phyloP scores from a whole-genome alignment of 306 rosid genomes.

The Ziziphus jujuba region DNA sequence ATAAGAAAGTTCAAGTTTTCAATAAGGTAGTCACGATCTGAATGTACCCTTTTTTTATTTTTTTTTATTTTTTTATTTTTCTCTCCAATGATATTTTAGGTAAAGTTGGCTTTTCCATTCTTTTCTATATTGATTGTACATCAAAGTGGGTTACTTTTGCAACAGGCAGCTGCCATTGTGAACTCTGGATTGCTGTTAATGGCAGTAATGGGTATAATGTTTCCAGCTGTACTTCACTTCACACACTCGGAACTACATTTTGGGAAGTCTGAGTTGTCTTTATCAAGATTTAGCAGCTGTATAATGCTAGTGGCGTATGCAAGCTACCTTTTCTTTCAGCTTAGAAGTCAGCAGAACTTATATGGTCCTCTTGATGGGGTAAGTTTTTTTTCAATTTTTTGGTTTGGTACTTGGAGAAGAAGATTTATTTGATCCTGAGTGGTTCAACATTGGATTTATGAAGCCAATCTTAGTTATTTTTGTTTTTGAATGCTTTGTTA shows the following conservation, averaged over 20 bases:
- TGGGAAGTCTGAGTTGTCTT: conserved; percentile 74
- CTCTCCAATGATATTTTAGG: neutral
- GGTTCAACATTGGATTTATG: too few species aligned
- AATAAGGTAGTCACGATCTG: conserved; percentile 52
- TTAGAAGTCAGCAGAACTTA: conserved; percentile 57
- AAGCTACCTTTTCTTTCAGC: conserved; percentile 86
- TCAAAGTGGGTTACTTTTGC: conserved; percentile 32
- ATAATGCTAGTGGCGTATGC: conserved; percentile 83
- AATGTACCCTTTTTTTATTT: neutral
- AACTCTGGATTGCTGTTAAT: conserved; percentile 85
- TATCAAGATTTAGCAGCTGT: conserved; percentile 93
- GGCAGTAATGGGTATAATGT: conserved; percentile 91
- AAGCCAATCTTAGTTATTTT: neutral
- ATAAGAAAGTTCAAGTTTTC: conserved; percentile 58
- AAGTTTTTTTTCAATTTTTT: conserved; percentile 10
- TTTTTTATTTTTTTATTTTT: neutral
- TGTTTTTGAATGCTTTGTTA: neutral
- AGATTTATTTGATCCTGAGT: too few species aligned
- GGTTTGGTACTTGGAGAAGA: neutral
- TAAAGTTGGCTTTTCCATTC: neutral
- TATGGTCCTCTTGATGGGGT: conserved; percentile 62
- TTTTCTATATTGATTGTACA: conserved; percentile 22
- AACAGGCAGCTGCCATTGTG: conserved; percentile 79
- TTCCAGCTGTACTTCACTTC: conserved; percentile 93
- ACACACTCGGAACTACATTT: conserved; percentile 78